Evolutionary conservation across 1,284 basidiomycete species (phyloP).

Genomic region (Paramarasmius palmivorus): DNA sequence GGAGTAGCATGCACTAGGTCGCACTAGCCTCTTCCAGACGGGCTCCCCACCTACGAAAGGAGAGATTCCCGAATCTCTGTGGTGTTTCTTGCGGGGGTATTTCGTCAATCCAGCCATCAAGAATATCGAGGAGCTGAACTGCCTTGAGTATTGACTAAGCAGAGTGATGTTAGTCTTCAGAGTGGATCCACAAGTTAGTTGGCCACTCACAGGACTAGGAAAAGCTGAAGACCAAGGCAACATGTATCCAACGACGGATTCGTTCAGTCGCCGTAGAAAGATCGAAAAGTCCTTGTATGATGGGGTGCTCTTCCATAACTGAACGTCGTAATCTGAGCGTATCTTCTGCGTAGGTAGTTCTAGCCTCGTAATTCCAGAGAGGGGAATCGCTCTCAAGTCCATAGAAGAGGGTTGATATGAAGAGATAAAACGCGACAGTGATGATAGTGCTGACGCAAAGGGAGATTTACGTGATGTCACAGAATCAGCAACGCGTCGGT

Average conservation of each 20-base stretch:
- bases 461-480: too few species aligned
- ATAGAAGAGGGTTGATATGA: neutral
- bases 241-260: constrained; percentile 66
- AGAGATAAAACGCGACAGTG: neutral
- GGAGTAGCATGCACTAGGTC: constrained; percentile 12
- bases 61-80: constrained; percentile 94
- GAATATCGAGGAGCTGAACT: constrained; percentile 63
- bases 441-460: neutral
- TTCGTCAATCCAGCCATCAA: constrained; percentile 80
- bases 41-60: constrained; percentile 87
- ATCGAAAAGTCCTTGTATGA: constrained; percentile 73
- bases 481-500: constrained; percentile 1
- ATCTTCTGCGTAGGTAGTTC: constrained; percentile 50
- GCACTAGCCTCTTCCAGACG: constrained; percentile 72
- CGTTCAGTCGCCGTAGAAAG: constrained; percentile 74
- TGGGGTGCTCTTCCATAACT: constrained; percentile 63
- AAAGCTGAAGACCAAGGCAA: constrained; percentile 39
- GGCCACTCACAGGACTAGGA: constrained; percentile 37
- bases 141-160: constrained; percentile 54
- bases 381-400: constrained; percentile 43
- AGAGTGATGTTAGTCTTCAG: constrained; percentile 18
- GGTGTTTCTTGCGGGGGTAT: constrained; percentile 80
- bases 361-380: constrained; percentile 33
- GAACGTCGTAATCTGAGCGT: constrained; percentile 68
- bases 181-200: constrained; percentile 4